Evolutionary conservation across 2,329 filamentous ascomycete species (phyloP), one percentile per base, ranked within the genome.

Genomic region (Parascedosporium putredinis): DNA sequence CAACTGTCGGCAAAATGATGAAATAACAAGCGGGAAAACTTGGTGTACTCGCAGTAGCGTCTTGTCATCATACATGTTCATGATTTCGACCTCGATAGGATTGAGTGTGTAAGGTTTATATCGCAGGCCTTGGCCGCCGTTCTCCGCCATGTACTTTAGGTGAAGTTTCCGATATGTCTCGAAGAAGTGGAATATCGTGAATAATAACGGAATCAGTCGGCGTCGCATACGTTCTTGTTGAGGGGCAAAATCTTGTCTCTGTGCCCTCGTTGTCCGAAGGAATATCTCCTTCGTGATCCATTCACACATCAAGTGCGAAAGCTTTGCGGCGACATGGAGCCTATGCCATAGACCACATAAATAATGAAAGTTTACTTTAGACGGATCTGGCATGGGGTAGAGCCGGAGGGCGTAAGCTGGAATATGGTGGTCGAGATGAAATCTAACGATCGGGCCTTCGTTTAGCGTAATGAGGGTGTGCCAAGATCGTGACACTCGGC

Each of bases 181-280:
- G 59, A 84, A 83, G 58, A 84, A 84, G 60, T 84, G 80, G 55
- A 83, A 83, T 22, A 82, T 68, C 10, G 79, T 82, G 55, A 84
- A 83, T 14, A 84, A 68, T 6, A 83, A 61, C 1, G 80, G 80
- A 50, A 82, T 80, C 7, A 84, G 65, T 46, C 80, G 73, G 53
- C 78, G 76, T 45, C 79, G 76, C 80, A 84, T 83, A 12, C 80
- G 72, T 60, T 79, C 76, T 54, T 73, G 69, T 58, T 83, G 79
- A 1, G 76, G 73, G 16, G 76, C 75, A 56, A 83, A 84, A 45
- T 79, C 77, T 18, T 62, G 60, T 51, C 69, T 71, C 58, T 80
- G 73, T 3, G 70, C 63, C 52, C 77, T 75, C 0, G 77, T 78
- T 16, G 70, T 75, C 47, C 76, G 68, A 14, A 83, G 60, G 55